These are phyloP conservation scores for Heritiera littoralis DNA, from an alignment of 345 rosid species.

Conservation along the genomic window DNA sequence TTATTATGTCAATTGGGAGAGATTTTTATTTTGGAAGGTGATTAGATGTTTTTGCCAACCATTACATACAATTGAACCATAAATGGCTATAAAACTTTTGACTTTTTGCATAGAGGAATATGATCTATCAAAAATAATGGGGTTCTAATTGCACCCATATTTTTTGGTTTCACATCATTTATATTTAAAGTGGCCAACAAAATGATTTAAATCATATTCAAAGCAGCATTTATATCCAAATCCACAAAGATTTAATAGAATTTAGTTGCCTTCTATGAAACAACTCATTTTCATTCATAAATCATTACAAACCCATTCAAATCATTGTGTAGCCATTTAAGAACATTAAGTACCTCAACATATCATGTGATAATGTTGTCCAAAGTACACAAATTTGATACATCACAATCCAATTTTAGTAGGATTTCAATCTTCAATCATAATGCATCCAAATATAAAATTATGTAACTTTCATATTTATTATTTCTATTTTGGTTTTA, in stretches of 20 bases:
- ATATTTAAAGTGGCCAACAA: background rate
- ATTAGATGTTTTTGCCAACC: background rate
- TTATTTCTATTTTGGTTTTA: too few species aligned
- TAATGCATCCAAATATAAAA: too few species aligned
- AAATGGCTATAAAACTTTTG: background rate
- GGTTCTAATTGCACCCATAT: background rate
- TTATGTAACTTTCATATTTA: too few species aligned
- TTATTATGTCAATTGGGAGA: background rate
- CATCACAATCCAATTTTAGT: background rate
- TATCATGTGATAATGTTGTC: background rate
- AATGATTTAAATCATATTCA: background rate
- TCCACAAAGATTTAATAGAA: background rate
- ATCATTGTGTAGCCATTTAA: background rate
- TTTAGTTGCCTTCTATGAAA: background rate
- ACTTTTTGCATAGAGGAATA: background rate
- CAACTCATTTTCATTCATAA: background rate
- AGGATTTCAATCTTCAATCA: background rate
- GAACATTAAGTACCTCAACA: background rate
- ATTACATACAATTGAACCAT: too few species aligned
- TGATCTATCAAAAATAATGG: background rate
- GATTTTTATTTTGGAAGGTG: too few species aligned
- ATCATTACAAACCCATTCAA: background rate
- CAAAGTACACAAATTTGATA: background rate
- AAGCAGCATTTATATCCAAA: conserved; percentile 11
- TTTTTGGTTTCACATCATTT: background rate